Evolutionary conservation across 768 basidiomycete species (phyloP).

Genomic region (Roridomyces roridus): DNA sequence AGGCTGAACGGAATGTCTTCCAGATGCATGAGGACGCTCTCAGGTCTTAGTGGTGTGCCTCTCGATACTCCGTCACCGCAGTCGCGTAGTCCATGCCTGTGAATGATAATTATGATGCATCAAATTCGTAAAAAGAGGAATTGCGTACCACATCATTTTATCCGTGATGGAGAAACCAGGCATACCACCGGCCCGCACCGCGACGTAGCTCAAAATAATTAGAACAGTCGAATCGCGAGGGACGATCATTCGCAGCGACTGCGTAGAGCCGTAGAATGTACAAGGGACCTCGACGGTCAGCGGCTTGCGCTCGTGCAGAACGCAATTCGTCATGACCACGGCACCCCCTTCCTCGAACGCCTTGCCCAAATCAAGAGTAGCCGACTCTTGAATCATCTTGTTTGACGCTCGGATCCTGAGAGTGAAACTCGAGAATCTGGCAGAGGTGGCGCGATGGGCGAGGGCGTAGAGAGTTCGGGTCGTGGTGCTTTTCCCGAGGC

Average conservation of each 20-base stretch:
- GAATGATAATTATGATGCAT: background rate
- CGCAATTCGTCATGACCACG: constrained; percentile 16
- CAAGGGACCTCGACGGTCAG: constrained; percentile 15
- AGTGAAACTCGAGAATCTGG: constrained; percentile 22
- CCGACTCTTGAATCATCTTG: constrained; percentile 14
- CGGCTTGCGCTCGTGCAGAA: constrained; percentile 17
- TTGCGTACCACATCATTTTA: constrained; percentile 26
- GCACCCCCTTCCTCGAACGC: constrained; percentile 20
- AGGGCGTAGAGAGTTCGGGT: constrained; percentile 29
- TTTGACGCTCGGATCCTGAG: constrained; percentile 15
- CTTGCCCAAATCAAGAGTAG: constrained; percentile 5
- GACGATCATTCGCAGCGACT: constrained; percentile 6
- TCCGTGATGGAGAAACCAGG: constrained; percentile 15
- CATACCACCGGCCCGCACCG: background rate
- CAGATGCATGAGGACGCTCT: background rate
- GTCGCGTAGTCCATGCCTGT: constrained; percentile 23
- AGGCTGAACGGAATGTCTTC: background rate
- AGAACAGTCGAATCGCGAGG: constrained; percentile 26
- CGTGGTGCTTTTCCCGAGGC: constrained; percentile 18
- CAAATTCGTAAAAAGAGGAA: background rate
- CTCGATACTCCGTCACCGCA: constrained; percentile 18
- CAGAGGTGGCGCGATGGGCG: constrained; percentile 30
- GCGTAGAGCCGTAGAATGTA: background rate
- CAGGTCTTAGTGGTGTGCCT: background rate
- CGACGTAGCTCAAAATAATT: constrained; percentile 25